These are phyloP conservation scores for Nannochloropsis salina DNA, from an alignment of 108 stramenopile species.

Conservation along the genomic window DNA sequence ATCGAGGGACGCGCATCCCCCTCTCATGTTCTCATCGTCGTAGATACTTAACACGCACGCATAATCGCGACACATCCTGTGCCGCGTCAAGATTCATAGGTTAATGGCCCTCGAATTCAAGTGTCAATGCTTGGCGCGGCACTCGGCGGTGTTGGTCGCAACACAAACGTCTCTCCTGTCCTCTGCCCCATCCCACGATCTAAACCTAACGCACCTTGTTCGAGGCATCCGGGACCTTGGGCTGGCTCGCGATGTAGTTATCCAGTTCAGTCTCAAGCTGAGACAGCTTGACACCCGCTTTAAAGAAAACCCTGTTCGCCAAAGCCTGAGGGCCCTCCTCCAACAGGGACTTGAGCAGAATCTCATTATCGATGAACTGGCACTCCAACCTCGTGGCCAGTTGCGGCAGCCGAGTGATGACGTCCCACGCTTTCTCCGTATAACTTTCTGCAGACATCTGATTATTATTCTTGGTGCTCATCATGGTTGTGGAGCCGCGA, in stretches of 20 bases:
- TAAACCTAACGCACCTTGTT: not conserved
- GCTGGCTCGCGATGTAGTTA: constrained; percentile 27
- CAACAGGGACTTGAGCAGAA: constrained; percentile 49
- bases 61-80: not conserved
- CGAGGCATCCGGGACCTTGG: not conserved
- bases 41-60: constrained; percentile 21
- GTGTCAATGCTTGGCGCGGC: too few species aligned
- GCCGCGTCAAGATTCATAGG: not conserved
- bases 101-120: too few species aligned
- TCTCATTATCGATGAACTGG: constrained; percentile 50
- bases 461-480: constrained; percentile 20
- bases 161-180: not conserved
- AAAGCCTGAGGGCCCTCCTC: constrained; percentile 49
- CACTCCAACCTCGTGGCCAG: constrained; percentile 30
- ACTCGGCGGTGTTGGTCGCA: not conserved
- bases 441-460: constrained; percentile 40
- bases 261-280: constrained; percentile 43
- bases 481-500: constrained; percentile 9
- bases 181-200: not conserved
- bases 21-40: not conserved
- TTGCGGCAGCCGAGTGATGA: constrained; percentile 47
- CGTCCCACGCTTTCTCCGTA: constrained; percentile 58
- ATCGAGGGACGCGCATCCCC: not conserved
- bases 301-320: constrained; percentile 47
- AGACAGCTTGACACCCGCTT: constrained; percentile 48